These are phyloP conservation scores for Calvatia gigantea DNA, from an alignment of 768 basidiomycete genomes.

Conservation along the genomic window DNA sequence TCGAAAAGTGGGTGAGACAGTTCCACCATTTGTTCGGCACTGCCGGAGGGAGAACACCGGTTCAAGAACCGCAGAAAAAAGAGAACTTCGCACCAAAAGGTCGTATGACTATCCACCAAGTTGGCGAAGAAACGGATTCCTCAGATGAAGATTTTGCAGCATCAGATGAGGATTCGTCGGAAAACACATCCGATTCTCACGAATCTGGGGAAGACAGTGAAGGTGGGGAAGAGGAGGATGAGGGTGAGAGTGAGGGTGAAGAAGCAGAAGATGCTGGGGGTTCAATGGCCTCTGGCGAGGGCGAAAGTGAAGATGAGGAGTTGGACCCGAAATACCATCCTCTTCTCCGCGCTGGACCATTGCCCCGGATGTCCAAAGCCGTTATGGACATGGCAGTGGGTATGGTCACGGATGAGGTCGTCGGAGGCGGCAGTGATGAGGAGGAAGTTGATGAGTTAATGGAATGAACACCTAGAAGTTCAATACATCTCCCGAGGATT, in stretches of 20 bases:
- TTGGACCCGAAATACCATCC: constrained; percentile 59
- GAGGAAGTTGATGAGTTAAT: constrained; percentile 52
- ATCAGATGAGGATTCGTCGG: constrained; percentile 25
- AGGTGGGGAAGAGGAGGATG: constrained; percentile 25
- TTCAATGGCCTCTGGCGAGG: constrained; percentile 23
- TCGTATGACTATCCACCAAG: constrained; percentile 28
- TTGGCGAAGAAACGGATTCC: constrained; percentile 32
- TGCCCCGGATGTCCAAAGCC: constrained; percentile 67
- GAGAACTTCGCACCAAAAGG: constrained; percentile 17
- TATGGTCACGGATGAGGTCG: constrained; percentile 54
- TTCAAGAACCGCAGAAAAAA: constrained; percentile 10
- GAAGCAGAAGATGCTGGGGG: constrained; percentile 30
- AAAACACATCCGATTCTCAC: constrained; percentile 19
- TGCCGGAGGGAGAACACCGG: constrained; percentile 17
- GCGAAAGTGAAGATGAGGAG: constrained; percentile 38
- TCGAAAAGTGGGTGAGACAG: constrained; percentile 61
- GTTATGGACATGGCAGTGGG: constrained; percentile 63
- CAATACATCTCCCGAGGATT: no score
- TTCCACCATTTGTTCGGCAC: constrained; percentile 57
- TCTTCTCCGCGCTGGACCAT: constrained; percentile 58
- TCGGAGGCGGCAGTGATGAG: constrained; percentile 31
- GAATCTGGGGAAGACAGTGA: constrained; percentile 24
- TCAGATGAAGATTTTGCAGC: constrained; percentile 44
- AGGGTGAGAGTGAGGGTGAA: constrained; percentile 21
- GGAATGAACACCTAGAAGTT: constrained; percentile 19